Evolutionary conservation across 169 alveolate species (phyloP), one percentile per base, ranked within the genome.

Genomic region (Babesia sp.): DNA sequence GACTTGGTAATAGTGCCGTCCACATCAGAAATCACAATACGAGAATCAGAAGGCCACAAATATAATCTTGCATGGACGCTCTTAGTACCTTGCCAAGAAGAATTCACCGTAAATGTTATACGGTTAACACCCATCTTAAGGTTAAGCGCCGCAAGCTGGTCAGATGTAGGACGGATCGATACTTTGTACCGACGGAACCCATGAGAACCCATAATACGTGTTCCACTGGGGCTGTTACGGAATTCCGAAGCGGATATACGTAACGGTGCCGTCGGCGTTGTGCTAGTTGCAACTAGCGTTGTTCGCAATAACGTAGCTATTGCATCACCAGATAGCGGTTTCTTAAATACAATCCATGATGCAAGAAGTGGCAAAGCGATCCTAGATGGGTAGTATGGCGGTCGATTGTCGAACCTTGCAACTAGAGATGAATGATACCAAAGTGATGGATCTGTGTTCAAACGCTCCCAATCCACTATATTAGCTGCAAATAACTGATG

Each of bases 1-100:
- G 99, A 95, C 54, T 93, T 88, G 14, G 97, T 94, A 59, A 95
- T 94, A 46, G 99, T 97, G 12, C 99, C 99, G 87, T 98, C 99
- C 36, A 98, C 97, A 88, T 98, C 99, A 24, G 98, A 92, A 28
- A 97, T 92, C 3, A 98, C 97, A 67, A 97, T 94, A 79, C 94
- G 94, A n/a, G 94, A 81, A 74, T 91, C 92, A 31, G 88, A 85
- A 24, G 96, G 92, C 98, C 98, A 97, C 37, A 96, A 85, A 83
- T 94, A 98, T 1, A 98, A 90, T 41, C 93, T 84, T 16, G 97
- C 98, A 51, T 83, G 85, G 29, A 96, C 92, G 57, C 97, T 90
- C 82, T 96, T 92, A 45, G 91, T 91, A 0, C 98, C 99, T 87
- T 94, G 95, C 37, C 91, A 81, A 26, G 96, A 63, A 20, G 97